Evolutionary conservation across 108 stramenopile species (phyloP), one percentile per base, ranked within the genome.

Genomic region (Stephanodiscus minutulus): DNA sequence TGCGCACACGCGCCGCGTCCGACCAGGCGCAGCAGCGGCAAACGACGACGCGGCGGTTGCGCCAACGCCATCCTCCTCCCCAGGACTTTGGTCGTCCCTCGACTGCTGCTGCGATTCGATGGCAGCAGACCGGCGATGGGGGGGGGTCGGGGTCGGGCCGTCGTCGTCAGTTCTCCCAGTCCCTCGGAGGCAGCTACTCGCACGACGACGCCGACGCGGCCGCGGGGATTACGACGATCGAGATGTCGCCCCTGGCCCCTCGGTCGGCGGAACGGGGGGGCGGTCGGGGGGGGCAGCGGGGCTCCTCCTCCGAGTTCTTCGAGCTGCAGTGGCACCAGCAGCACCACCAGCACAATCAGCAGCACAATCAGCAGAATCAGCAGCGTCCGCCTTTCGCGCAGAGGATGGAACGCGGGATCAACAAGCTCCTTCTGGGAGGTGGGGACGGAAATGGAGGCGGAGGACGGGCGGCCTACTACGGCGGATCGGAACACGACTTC

Each of bases 161-260:
- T 39, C 39, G 10, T 39, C 39, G 11, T 39, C 39, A 39, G 11
- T 11, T 9, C 7, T 39, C 39, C 11, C 9, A 8, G 3, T 39
- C 39, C 39, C 39, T 61, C 44, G 44, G 33, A 17, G 43, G 28
- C 2, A 57, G 44, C 61, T 47, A 54, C 17, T 70, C 57, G n/a
- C 44, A 72, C 5, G 79, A 80, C 43, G 72, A 81, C 57, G 79
- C 79, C 54, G 73, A 81, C 29, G 52, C 61, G 7, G 79, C 73
- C 0, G 79, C 79, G 1, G 79, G 73, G n/a, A n/a, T n/a, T 43
- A 55, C 72, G 17, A 21, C 15, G 15, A 4, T 53, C 35, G 35
- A 33, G 8, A 17, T 36, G 7, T 7, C 12, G 7, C 31, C 21
- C 6, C 56, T 31, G n/a, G n/a, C n/a, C 7, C 31, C 2, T 31